Conservation (phyloP, 2,329 filamentous ascomycete genomes). For the Hortaea sp. region DNA sequence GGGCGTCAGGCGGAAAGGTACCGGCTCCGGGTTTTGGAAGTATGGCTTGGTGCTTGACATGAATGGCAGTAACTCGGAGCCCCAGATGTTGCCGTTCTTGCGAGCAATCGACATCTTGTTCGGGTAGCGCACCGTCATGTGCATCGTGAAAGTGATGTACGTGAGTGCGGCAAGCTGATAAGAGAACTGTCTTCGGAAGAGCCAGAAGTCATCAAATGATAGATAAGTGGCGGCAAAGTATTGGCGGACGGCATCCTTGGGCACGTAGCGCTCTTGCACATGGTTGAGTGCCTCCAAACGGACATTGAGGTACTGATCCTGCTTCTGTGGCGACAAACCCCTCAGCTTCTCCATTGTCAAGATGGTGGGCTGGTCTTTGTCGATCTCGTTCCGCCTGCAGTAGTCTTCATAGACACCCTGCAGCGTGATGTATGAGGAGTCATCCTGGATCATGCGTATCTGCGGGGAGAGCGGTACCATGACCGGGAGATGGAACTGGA, state of each 20-base stretch:
- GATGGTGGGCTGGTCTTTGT: constrained; percentile 89
- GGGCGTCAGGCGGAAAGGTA: constrained; percentile 93
- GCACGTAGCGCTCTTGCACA: constrained; percentile 89
- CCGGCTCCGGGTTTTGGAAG: constrained; percentile 90
- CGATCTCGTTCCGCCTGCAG: constrained; percentile 74
- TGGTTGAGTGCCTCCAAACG: constrained; percentile 81
- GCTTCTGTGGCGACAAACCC: constrained; percentile 53
- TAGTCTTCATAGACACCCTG: constrained; percentile 96
- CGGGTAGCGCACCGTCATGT: constrained; percentile 91
- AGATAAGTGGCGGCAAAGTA: constrained; percentile 86
- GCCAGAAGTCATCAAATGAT: constrained; percentile 89
- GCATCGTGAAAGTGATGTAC: constrained; percentile 98
- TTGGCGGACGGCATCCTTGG: constrained; percentile 68
- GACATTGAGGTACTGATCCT: constrained; percentile 39
- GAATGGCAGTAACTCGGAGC: constrained; percentile 81
- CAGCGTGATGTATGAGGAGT: constrained; percentile 84
- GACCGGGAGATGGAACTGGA: constrained; percentile 91
- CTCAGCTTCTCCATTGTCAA: constrained; percentile 94
- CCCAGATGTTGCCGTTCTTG: constrained; percentile 87
- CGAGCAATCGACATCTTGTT: constrained; percentile 91
- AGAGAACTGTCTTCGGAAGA: constrained; percentile 93
- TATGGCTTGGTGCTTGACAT: constrained; percentile 77
- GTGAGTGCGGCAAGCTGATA: constrained; percentile 92
- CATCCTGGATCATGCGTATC: constrained; percentile 91
- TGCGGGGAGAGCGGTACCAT: constrained; percentile 94